Evolutionary conservation across 2,329 filamentous ascomycete species (phyloP), one percentile per base, ranked within the genome.

Genomic region (Ophiobolus disseminans): DNA sequence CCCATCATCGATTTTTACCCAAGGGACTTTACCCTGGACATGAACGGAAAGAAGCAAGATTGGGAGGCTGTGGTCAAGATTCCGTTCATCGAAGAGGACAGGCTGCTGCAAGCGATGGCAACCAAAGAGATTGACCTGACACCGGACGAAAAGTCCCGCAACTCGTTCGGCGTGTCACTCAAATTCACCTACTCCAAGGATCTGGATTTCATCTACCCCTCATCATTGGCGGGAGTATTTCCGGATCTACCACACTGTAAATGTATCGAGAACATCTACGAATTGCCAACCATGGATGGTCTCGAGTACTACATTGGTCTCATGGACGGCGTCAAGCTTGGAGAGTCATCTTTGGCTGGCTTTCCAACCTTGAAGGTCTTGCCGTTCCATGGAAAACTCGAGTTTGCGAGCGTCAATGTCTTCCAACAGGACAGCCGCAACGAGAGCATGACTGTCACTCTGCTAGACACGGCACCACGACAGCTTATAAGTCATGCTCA

Each of bases 11-110:
- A 99, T 70, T 99, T 99, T 72, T 99, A 99, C 66, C 94, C 94
- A 2, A 85, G 93, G 62, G 94, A 99, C 64, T 99, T 99, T 66
- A 91, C 95, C 58, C 81, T 99, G 31, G 95, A 99, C 70, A 97
- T 99, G 94, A 97, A 99, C 63, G 95, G 94, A 50, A 99, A 99
- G 79, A 99, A 96, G 78, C 95, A 96, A 89, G 95, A 99, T 57
- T 99, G 94, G 94, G 94, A 99, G 71, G 94, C 94, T 21, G 93
- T 99, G 28, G 91, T 99, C 57, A 99, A 97, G 75, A 99, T 99
- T 66, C 94, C 94, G 0, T 99, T 99, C 75, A 99, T 99, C 56
- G 91, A 99, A 49, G 93, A 99, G 72, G 85, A 88, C 63, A 85
- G 94, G 20, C 79, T 99, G 2, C 80, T 99, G 45, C 76, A 80